Conservation (phyloP, 2,329 filamentous ascomycete species). For the Stachybotrys elegans region DNA sequence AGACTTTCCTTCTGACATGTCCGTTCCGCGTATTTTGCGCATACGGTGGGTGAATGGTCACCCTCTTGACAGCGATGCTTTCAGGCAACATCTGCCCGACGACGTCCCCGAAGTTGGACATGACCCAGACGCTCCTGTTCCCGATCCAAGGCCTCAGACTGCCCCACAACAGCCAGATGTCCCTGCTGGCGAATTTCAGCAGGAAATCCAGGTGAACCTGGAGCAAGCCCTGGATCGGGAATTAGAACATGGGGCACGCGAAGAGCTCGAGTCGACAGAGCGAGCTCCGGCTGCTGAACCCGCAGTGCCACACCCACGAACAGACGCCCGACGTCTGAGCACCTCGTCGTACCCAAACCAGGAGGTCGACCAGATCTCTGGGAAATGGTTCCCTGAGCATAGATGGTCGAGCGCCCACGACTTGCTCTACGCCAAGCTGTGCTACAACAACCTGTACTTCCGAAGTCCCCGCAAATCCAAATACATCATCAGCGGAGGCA, state of each 20-base stretch:
- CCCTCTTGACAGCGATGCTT: slow-evolving; percentile 14
- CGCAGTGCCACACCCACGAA: slow-evolving; percentile 19
- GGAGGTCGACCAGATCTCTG: slow-evolving; percentile 41
- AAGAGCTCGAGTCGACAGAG: slow-evolving; percentile 7
- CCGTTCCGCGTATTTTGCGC: slow-evolving; percentile 52
- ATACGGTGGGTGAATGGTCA: slow-evolving; percentile 44
- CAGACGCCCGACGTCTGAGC: slow-evolving; percentile 34
- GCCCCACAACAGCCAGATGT: not conserved
- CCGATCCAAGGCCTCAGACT: not conserved
- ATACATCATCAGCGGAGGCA: slow-evolving; percentile 51
- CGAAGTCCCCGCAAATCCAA: slow-evolving; percentile 53
- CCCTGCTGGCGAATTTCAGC: not conserved
- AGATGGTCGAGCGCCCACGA: slow-evolving; percentile 52
- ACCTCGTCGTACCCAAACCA: slow-evolving; percentile 40
- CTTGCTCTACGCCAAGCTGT: slow-evolving; percentile 54
- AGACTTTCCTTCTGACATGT: slow-evolving; percentile 56
- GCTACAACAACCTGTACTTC: slow-evolving; percentile 54
- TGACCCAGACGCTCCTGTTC: not conserved
- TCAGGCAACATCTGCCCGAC: not conserved
- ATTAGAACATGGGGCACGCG: too few relatives aligned
- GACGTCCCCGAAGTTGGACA: not conserved
- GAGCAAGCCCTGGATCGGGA: slow-evolving; percentile 15
- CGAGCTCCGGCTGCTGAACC: slow-evolving; percentile 7
- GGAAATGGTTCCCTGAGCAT: slow-evolving; percentile 53
- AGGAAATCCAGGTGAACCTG: slow-evolving; percentile 15